phyloP scores from a whole-genome alignment of 176 grass and related monocot species.

The Canna indica region DNA sequence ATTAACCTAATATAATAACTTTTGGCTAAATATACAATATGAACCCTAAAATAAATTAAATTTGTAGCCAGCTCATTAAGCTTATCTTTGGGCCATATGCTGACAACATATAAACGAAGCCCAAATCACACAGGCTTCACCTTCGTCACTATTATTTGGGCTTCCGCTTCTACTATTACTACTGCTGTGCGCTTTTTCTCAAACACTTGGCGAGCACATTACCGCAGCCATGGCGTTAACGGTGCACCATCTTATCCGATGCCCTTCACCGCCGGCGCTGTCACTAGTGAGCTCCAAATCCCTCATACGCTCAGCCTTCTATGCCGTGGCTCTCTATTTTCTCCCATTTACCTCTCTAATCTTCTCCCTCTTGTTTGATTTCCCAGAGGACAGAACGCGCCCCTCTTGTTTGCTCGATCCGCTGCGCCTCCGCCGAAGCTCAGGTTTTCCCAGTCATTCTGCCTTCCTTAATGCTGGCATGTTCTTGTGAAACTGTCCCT shows the following conservation, averaged over 20 bases:
- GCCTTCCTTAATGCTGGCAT: not conserved
- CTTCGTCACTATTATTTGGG: too few species aligned
- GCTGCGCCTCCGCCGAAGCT: not conserved
- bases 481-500: not conserved
- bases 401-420: conserved; percentile 3
- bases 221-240: not conserved
- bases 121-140: too few species aligned
- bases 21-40: too few species aligned
- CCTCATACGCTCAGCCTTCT: not conserved
- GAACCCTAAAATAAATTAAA: too few species aligned
- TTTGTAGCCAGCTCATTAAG: too few species aligned
- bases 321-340: not conserved
- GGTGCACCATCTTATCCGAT: conserved; percentile 16
- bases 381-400: not conserved
- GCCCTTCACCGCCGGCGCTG: not conserved
- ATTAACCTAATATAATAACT: too few species aligned
- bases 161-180: too few species aligned
- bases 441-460: not conserved
- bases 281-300: not conserved
- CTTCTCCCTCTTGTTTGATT: not conserved
- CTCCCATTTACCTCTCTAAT: not conserved
- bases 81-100: too few species aligned
- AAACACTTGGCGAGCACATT: not conserved
- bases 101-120: too few species aligned
- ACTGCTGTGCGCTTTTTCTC: not conserved